A percentile compares a stretch with the other conserved stretches of the same genome.
phyloP scores from a whole-genome alignment of 495 filamentous ascomycete species.

The Gamarada debralockiae region DNA sequence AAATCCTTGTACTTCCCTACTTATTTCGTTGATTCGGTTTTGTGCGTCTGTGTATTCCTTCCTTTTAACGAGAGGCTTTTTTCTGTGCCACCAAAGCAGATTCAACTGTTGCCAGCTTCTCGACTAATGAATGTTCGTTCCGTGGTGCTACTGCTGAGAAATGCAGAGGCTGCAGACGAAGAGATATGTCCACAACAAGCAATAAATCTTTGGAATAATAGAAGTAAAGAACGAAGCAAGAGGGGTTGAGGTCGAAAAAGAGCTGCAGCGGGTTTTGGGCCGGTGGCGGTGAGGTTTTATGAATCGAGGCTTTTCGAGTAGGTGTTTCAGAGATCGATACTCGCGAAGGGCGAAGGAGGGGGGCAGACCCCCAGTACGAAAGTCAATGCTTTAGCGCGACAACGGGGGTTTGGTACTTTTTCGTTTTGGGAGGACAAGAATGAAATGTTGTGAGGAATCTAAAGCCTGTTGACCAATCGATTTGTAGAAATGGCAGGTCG shows the following conservation, averaged over 20 bases:
- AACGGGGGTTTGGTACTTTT: constrained; percentile 11
- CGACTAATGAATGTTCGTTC: constrained; percentile 11
- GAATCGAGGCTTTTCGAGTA: constrained; percentile 19
- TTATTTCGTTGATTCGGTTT: constrained; percentile 13
- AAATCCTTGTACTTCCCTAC: constrained; percentile 9
- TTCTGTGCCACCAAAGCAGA: constrained; percentile 22
- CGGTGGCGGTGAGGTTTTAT: constrained; percentile 26
- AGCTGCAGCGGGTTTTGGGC: no score
- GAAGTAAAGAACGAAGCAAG: constrained; percentile 20
- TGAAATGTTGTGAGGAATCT: not conserved
- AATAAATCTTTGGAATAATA: constrained; percentile 12
- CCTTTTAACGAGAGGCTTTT: constrained; percentile 17
- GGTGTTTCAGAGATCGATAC: constrained; percentile 19
- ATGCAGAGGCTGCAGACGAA: not conserved
- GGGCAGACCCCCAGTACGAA: not conserved
- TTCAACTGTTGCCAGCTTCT: constrained; percentile 19
- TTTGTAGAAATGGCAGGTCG: not conserved
- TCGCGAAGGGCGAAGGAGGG: not conserved
- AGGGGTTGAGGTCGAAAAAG: constrained; percentile 6
- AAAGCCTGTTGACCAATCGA: constrained; percentile 5
- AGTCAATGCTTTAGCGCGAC: constrained; percentile 11
- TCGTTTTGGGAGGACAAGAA: not conserved
- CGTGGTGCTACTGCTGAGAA: not conserved
- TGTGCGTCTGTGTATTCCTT: constrained; percentile 24
- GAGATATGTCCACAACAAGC: not conserved